Percentiles rank a stretch among this genome's conserved stretches.
Conservation (phyloP, 2,329 filamentous ascomycete genomes). For the Penicillium concentricum region DNA sequence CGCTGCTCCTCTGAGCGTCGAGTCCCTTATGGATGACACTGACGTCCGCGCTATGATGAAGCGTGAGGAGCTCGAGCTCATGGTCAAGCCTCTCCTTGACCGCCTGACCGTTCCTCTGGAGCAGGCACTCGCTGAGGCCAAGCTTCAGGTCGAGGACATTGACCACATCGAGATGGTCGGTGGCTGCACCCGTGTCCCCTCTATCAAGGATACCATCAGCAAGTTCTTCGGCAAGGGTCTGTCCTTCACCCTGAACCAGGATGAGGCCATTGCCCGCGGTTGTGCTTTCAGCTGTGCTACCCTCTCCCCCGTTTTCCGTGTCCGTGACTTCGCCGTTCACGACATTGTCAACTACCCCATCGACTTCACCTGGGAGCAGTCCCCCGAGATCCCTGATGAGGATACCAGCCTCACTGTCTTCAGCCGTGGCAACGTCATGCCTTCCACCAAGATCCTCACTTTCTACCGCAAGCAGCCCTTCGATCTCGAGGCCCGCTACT, state of each 20-base stretch:
- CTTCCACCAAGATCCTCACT: conserved; percentile 97
- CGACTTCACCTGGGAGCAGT: conserved; percentile 99
- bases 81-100: conserved; percentile 79
- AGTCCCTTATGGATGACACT: conserved; percentile 97
- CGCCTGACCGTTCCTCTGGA: conserved; percentile 74
- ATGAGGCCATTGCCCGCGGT: conserved; percentile 92
- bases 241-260: conserved; percentile 96
- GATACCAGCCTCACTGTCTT: conserved; percentile 97
- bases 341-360: conserved; percentile 98
- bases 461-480: conserved; percentile 99
- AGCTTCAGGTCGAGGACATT: conserved; percentile 87
- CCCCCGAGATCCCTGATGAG: conserved; percentile 95
- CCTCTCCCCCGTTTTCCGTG: conserved; percentile 94
- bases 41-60: conserved; percentile 88
- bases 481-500: conserved; percentile 91
- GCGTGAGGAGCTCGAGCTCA: conserved; percentile 87
- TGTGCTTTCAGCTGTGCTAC: conserved; percentile 98
- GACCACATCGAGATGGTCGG: conserved; percentile 91
- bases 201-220: conserved; percentile 86
- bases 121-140: conserved; percentile 90
- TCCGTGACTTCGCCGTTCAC: conserved; percentile 95
- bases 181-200: conserved; percentile 88
- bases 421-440: conserved; percentile 94
- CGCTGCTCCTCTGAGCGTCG: conserved; percentile 88
- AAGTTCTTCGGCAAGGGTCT: conserved; percentile 89